Evolutionary conservation across 768 basidiomycete species (phyloP), one percentile per base, ranked within the genome.

Genomic region (Leccinum variicolor): DNA sequence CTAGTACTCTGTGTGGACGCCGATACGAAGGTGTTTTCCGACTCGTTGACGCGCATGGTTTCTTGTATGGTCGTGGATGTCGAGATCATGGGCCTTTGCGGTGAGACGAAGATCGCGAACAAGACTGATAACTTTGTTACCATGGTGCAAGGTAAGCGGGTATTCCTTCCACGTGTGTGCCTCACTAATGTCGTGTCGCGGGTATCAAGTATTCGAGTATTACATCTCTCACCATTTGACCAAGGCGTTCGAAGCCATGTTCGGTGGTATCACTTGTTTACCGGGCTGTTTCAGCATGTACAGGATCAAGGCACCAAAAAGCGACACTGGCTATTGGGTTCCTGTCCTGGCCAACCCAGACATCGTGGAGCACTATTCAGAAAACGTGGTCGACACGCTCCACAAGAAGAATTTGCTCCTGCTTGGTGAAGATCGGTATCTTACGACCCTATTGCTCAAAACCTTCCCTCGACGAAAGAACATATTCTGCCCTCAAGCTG

Each of bases 241-340:
- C 39, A 99, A 99, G 79, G 96, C 96, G 4, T 98, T 98, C 79
- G 97, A 99, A 76, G 94, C 95, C 4, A 95, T 96, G 88, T 98
- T 98, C 66, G 97, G 97, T 68, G 94, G 96, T 81, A 97, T 99
- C 7, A 98, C 97, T 55, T 99, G 97, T 83, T 81, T 99, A 63
- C 97, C 97, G 23, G 97, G 97, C 62, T 99, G 97, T 78, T 99
- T 99, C 84, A 92, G 89, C 64, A 98, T 98, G 96, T 98, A 98
- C 77, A 87, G 97, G 63, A 94, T 98, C 85, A 99, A 98, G 77
- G 91, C 95, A 15, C 95, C 95, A n/a, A 99, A 98, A 75, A 94
- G 94, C 49, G 87, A 90, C 58, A 84, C 84, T 49, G 95, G 94
- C 15, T 98, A 93, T 75, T 99, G 96, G 95, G 97, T 99, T 3